Conservation (phyloP, 208 protist species). For the Angomonas deanei region DNA sequence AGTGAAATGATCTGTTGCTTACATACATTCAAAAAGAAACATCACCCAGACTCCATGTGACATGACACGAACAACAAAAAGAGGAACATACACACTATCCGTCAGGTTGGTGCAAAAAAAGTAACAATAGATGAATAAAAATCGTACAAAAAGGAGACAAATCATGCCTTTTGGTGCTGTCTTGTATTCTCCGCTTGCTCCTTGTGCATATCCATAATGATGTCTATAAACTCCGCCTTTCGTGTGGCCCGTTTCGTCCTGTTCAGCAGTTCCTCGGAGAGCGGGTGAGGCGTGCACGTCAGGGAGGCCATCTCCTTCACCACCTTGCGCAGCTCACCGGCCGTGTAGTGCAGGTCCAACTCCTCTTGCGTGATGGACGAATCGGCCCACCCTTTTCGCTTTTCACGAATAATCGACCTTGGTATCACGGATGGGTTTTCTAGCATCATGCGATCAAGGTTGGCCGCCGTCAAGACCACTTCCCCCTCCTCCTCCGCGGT, state of each 20-base stretch:
- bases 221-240: background rate
- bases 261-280: background rate
- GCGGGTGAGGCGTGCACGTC: background rate
- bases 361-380: constrained; percentile 66
- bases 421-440: constrained; percentile 59
- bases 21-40: background rate
- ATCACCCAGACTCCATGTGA: too few relatives aligned
- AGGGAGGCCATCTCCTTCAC: constrained; percentile 25
- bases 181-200: background rate
- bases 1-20: too few relatives aligned
- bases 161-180: background rate
- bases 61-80: background rate
- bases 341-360: constrained; percentile 75
- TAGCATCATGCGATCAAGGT: constrained; percentile 63
- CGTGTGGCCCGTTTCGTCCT: background rate
- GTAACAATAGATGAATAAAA: too few relatives aligned
- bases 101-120: too few relatives aligned
- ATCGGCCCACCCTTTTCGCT: constrained; percentile 38
- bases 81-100: background rate
- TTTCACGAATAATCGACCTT: constrained; percentile 38
- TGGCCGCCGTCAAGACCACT: constrained; percentile 65
- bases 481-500: constrained; percentile 12
- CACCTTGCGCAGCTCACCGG: constrained; percentile 40
- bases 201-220: constrained; percentile 5
- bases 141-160: too few relatives aligned